Conservation (phyloP, 805 yeast genomes). For the Saccharomycopsis vini region DNA sequence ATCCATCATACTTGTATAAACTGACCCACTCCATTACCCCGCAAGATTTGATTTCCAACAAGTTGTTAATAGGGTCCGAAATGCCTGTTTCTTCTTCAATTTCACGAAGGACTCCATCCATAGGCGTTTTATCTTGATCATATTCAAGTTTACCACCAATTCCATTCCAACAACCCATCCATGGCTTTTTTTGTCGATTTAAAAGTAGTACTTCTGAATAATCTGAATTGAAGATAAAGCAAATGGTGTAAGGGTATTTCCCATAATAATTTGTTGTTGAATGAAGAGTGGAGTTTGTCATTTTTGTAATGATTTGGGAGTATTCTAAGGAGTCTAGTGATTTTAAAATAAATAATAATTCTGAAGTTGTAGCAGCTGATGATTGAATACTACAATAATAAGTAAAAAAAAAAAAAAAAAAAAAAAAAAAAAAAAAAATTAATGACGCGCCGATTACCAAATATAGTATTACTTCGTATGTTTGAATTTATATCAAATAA, state of each 20-base stretch:
- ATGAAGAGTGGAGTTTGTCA: no score
- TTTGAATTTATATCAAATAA: no score
- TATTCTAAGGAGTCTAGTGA: no score
- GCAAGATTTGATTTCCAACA: neutral
- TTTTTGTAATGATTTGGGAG: no score
- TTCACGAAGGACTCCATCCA: slow-evolving; percentile 16
- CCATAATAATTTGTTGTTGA: no score
- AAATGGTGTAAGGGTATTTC: slow-evolving; percentile 15
- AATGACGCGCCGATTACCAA: no score
- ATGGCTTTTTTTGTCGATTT: slow-evolving; percentile 16
- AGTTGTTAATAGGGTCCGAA: slow-evolving; percentile 6
- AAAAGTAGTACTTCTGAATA: slow-evolving; percentile 11
- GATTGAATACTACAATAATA: no score
- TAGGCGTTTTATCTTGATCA: slow-evolving; percentile 8
- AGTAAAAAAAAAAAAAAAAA: no score
- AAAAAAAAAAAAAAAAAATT: no score
- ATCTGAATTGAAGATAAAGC: slow-evolving; percentile 10
- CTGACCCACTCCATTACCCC: slow-evolving; percentile 19
- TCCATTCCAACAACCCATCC: slow-evolving; percentile 20
- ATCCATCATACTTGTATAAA: neutral
- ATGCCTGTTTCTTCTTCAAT: slow-evolving; percentile 18
- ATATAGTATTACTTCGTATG: no score
- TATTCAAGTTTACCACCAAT: slow-evolving; percentile 18
- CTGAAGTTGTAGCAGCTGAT: no score
- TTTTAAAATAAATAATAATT: no score